Evolutionary conservation across 164 flowering plant genomes (phyloP).

Genomic region (Macadamia tetraphylla): DNA sequence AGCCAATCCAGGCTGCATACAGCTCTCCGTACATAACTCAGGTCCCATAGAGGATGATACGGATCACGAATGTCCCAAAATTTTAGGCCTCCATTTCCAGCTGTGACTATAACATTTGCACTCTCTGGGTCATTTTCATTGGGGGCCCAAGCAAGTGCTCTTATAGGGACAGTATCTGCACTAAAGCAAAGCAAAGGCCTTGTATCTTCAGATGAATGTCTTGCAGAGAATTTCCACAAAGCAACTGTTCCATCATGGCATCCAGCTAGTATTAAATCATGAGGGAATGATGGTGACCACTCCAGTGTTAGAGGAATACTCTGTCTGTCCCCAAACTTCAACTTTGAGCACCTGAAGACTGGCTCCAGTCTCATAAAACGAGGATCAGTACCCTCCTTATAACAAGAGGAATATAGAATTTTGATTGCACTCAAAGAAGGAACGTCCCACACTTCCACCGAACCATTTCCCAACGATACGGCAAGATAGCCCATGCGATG

Average conservation of each 20-base stretch:
- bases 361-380: constrained; percentile 84
- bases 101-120: constrained; percentile 6
- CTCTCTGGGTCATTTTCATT: constrained; percentile 41
- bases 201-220: constrained; percentile 50
- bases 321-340: constrained; percentile 62
- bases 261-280: constrained; percentile 77
- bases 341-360: constrained; percentile 79
- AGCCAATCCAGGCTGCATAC: constrained; percentile 79
- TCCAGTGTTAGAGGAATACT: constrained; percentile 94
- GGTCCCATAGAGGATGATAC: constrained; percentile 76
- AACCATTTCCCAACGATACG: constrained; percentile 88
- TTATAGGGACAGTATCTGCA: constrained; percentile 85
- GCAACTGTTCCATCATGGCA: constrained; percentile 99
- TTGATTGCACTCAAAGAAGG: constrained; percentile 56
- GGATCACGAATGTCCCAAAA: constrained; percentile 49
- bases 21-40: constrained; percentile 35
- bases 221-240: constrained; percentile 76
- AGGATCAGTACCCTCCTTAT: constrained; percentile 67
- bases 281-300: constrained; percentile 76
- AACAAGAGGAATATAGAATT: constrained; percentile 38
- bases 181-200: constrained; percentile 84
- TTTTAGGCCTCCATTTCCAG: too few relatives aligned
- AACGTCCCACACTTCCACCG: constrained; percentile 99
- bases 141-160: constrained; percentile 92
- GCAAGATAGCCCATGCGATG: constrained; percentile 89